Percentiles rank a stretch among this genome's conserved stretches.
These are phyloP conservation scores for Chrysoporthe cubensis DNA, from an alignment of 2,329 filamentous ascomycete species.

Conservation along the genomic window DNA sequence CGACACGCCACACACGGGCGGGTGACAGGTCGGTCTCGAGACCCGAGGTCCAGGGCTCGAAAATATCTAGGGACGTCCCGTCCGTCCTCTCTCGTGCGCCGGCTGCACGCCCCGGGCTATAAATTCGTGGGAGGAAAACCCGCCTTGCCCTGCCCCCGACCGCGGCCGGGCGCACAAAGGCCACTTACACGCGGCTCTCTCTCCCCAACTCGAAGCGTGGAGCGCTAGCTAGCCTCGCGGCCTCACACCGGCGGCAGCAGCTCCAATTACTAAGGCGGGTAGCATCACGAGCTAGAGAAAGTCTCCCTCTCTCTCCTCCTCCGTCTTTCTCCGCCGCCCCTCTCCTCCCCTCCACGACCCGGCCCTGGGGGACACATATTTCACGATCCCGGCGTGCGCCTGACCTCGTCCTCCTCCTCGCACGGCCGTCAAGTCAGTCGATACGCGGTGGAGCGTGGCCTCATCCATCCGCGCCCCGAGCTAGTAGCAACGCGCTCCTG, in stretches of 20 bases:
- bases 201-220: background rate
- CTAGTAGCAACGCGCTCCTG: no score
- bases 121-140: background rate
- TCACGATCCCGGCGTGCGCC: no score
- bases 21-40: background rate
- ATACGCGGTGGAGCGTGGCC: background rate
- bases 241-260: background rate
- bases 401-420: background rate
- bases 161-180: no score
- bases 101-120: background rate
- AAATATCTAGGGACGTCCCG: background rate
- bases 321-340: no score
- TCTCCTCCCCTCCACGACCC: no score
- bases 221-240: background rate
- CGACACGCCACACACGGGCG: background rate
- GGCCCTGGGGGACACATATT: no score
- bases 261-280: background rate
- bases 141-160: no score
- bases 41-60: conserved; percentile 1
- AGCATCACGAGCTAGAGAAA: background rate
- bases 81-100: background rate
- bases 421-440: background rate
- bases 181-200: background rate
- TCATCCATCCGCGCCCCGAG: background rate
- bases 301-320: background rate